Evolutionary conservation across 768 basidiomycete species (phyloP).

Genomic region (Xanthoconium stramineum): DNA sequence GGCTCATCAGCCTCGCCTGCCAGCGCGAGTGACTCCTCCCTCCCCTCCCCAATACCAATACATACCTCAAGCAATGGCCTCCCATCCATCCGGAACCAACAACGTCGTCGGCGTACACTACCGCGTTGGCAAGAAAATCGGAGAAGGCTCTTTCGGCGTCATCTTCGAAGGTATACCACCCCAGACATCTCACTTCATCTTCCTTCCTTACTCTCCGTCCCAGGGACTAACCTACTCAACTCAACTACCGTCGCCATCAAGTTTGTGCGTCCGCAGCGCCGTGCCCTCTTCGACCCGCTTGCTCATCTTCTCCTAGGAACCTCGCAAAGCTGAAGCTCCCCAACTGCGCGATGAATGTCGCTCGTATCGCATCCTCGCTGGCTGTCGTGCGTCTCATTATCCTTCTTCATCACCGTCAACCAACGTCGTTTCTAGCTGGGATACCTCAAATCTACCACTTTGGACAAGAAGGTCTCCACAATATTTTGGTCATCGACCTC

Average conservation of each 20-base stretch:
- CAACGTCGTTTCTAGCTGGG: conserved; percentile 57
- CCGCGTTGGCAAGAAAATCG: conserved; percentile 98
- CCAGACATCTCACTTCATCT: not conserved
- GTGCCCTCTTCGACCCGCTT: not conserved
- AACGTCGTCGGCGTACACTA: conserved; percentile 96
- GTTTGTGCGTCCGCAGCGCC: conserved; percentile 69
- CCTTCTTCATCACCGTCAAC: conserved; percentile 8
- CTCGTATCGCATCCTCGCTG: conserved; percentile 87
- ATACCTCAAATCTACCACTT: conserved; percentile 99
- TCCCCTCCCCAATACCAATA: conserved; percentile 10
- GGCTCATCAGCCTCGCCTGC: conserved; percentile 23
- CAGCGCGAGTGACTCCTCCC: conserved; percentile 12
- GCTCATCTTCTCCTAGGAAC: conserved; percentile 53
- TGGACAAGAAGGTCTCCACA: conserved; percentile 97
- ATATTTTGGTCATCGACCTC: conserved; percentile 97
- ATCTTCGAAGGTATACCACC: conserved; percentile 73
- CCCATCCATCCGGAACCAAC: conserved; percentile 56
- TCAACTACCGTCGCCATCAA: conserved; percentile 99
- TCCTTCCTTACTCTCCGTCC: not conserved
- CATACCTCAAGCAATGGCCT: conserved; percentile 43
- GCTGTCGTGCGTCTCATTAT: conserved; percentile 67
- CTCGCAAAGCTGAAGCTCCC: conserved; percentile 92
- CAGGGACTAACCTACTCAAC: conserved; percentile 97
- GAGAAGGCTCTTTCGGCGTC: conserved; percentile 98
- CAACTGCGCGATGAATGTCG: conserved; percentile 98